Percentiles rank a stretch among this genome's conserved stretches.
These are phyloP conservation scores for Diversispora epigaea DNA, from an alignment of 192 early-diverging fungal species.

Conservation along the genomic window DNA sequence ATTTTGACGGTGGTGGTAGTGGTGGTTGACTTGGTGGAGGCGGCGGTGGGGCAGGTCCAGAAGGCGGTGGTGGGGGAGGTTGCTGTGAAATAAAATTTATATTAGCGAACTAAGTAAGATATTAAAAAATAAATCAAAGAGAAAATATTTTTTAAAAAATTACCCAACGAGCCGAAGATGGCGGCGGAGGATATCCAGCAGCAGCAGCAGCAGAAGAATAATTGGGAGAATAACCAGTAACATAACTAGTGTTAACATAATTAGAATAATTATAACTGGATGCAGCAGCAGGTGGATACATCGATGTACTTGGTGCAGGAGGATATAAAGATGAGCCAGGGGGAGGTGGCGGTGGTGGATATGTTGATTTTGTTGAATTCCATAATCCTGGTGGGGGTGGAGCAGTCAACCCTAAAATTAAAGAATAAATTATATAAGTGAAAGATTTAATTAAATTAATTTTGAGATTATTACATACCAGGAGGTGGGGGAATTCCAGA, in stretches of 20 bases:
- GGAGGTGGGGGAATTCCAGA: slow-evolving; percentile 26
- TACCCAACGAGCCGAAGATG: slow-evolving; percentile 28
- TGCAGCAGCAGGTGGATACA: slow-evolving; percentile 16
- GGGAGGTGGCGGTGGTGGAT: slow-evolving; percentile 27
- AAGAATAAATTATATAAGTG: neutral
- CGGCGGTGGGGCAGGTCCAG: slow-evolving; percentile 30
- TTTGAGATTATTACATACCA: slow-evolving; percentile 7
- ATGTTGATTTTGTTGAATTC: slow-evolving; percentile 17
- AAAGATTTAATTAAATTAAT: neutral
- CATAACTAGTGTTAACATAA: slow-evolving; percentile 2
- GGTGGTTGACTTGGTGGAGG: slow-evolving; percentile 26
- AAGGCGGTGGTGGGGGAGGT: slow-evolving; percentile 32
- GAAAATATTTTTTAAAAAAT: neutral
- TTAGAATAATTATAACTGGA: slow-evolving; percentile 1
- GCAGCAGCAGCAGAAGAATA: slow-evolving; percentile 25
- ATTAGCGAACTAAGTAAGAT: neutral
- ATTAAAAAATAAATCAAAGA: neutral
- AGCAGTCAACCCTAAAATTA: slow-evolving; percentile 1
- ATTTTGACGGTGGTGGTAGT: slow-evolving; percentile 27
- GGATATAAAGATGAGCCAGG: slow-evolving; percentile 28
- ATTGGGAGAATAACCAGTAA: neutral
- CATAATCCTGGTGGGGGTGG: slow-evolving; percentile 28
- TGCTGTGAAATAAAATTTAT: neutral
- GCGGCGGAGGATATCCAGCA: slow-evolving; percentile 29
- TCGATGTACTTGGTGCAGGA: neutral